These are phyloP conservation scores for Ogataea methanolica DNA, from an alignment of 805 yeast species.

Conservation along the genomic window DNA sequence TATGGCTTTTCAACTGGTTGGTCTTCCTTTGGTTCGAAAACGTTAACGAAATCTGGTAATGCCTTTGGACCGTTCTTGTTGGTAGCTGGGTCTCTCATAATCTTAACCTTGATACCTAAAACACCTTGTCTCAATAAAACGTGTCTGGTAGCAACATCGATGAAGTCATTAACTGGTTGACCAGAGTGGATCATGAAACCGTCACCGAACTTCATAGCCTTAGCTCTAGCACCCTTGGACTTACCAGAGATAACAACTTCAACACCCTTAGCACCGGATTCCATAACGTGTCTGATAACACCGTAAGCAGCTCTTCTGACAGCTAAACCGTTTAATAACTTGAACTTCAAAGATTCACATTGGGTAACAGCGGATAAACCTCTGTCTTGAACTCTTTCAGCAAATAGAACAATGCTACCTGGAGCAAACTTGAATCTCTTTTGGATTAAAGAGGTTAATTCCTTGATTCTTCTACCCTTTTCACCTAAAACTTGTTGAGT, in stretches of 20 bases:
- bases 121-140: conserved; percentile 99
- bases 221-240: conserved; percentile 99
- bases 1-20: conserved; percentile 73
- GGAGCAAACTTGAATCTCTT: conserved; percentile 97
- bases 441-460: conserved; percentile 94
- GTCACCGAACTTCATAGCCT: conserved; percentile 99
- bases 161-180: conserved; percentile 99
- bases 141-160: conserved; percentile 99
- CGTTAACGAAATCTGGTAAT: conserved; percentile 91
- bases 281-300: conserved; percentile 99
- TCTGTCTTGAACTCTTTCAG: conserved; percentile 99
- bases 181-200: conserved; percentile 99
- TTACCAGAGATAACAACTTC: conserved; percentile 99
- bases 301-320: conserved; percentile 99
- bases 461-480: conserved; percentile 99
- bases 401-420: conserved; percentile 90
- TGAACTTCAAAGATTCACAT: conserved; percentile 98
- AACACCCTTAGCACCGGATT: conserved; percentile 99
- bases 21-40: conserved; percentile 94
- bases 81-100: conserved; percentile 97
- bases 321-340: conserved; percentile 97
- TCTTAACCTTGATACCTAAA: conserved; percentile 98
- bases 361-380: conserved; percentile 99
- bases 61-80: conserved; percentile 83
- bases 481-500: conserved; percentile 98